A percentile compares a stretch with the other conserved stretches of the same genome.
These are phyloP conservation scores for Elymus sibiricus DNA, from an alignment of 176 grass and related monocot species.

Conservation along the genomic window DNA sequence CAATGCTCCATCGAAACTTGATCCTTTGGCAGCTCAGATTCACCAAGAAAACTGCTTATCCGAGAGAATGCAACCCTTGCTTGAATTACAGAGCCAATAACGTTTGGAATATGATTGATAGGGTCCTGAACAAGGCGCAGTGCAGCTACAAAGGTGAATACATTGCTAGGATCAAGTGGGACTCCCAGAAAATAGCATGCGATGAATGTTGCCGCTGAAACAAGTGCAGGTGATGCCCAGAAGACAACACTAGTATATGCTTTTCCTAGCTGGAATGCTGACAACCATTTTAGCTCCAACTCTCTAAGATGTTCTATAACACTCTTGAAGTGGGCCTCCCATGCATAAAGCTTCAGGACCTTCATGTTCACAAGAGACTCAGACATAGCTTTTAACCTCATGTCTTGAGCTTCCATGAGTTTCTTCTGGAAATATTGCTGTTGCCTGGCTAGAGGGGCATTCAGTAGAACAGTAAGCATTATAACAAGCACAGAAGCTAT, in stretches of 20 bases:
- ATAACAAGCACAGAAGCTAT: conserved; percentile 58
- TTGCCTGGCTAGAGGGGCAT: conserved; percentile 52
- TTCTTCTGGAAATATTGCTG: conserved; percentile 52
- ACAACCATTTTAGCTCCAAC: conserved; percentile 52
- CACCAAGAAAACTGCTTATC: conserved; percentile 46
- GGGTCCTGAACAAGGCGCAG: conserved; percentile 61
- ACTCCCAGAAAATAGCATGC: conserved; percentile 56
- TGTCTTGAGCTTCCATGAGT: conserved; percentile 59
- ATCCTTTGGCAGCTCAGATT: conserved; percentile 36
- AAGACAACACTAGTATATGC: conserved; percentile 61
- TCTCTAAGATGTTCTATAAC: conserved; percentile 45
- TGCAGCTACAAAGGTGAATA: conserved; percentile 59
- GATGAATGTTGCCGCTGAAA: conserved; percentile 54
- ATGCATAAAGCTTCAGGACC: conserved; percentile 60
- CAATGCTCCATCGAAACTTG: conserved; percentile 2
- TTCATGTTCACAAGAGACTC: conserved; percentile 61
- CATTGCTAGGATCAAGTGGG: conserved; percentile 54
- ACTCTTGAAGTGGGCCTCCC: conserved; percentile 58
- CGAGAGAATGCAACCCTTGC: conserved; percentile 56
- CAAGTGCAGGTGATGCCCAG: conserved; percentile 64
- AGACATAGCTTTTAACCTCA: conserved; percentile 57
- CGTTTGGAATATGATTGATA: conserved; percentile 53
- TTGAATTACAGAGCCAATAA: conserved; percentile 61
- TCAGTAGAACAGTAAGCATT: conserved; percentile 41
- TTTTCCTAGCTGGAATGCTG: conserved; percentile 47